Percentiles rank a stretch among this genome's conserved stretches.
Evolutionary conservation across 768 basidiomycete species (phyloP).

Genomic region (Tulasnella sp.): DNA sequence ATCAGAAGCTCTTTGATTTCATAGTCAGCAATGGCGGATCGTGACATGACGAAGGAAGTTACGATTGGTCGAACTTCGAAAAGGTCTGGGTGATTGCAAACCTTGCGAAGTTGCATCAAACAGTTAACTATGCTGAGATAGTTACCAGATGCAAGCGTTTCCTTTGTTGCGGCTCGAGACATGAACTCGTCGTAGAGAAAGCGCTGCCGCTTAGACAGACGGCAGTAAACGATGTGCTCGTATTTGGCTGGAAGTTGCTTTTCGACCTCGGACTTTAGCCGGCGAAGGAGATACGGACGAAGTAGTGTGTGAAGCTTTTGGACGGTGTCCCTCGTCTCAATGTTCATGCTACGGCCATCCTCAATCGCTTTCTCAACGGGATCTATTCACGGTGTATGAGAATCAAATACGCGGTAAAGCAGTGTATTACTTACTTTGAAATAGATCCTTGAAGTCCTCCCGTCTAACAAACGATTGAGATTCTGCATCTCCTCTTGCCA

Average conservation of each 20-base stretch:
- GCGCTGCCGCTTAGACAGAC: conserved; percentile 83
- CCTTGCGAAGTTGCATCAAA: conserved; percentile 31
- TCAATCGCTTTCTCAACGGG: conserved; percentile 92
- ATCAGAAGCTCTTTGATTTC: conserved; percentile 28
- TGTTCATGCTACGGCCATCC: conserved; percentile 58
- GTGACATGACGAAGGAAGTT: conserved; percentile 32
- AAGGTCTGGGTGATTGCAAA: conserved; percentile 32
- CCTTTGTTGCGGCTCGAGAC: conserved; percentile 69
- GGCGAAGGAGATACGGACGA: conserved; percentile 29
- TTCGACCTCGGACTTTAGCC: conserved; percentile 30
- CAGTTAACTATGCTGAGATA: conserved; percentile 35
- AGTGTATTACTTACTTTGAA: conserved; percentile 59
- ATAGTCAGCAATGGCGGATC: conserved; percentile 25
- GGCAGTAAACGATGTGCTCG: conserved; percentile 80
- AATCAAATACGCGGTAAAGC: conserved; percentile 11
- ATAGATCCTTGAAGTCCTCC: conserved; percentile 93
- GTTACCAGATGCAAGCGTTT: conserved; percentile 65
- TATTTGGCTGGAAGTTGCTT: conserved; percentile 48
- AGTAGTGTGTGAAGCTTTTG: conserved; percentile 49
- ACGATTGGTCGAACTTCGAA: conserved; percentile 31
- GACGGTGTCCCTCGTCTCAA: conserved; percentile 74
- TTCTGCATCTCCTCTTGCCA: conserved; percentile 1
- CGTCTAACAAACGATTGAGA: conserved; percentile 58
- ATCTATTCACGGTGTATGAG: conserved; percentile 34
- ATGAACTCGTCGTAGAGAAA: conserved; percentile 95